Evolutionary conservation across 2,329 filamentous ascomycete species (phyloP).

Genomic region (Emmonsiellopsis sp.): DNA sequence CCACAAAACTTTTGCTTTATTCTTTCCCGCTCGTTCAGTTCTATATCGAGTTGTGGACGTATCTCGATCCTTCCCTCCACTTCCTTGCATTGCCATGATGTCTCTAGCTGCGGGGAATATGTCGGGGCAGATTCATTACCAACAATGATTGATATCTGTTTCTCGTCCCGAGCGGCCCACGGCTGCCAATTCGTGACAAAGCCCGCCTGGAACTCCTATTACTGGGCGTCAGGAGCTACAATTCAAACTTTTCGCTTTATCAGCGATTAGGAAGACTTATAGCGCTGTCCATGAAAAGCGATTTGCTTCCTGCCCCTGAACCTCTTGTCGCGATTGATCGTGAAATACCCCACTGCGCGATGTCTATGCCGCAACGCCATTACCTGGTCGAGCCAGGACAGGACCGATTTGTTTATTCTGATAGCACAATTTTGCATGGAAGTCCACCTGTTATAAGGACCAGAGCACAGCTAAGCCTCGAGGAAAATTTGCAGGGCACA

Average conservation of each 20-base stretch:
- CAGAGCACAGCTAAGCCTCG: constrained; percentile 28
- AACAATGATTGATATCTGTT: too few relatives aligned
- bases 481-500: constrained; percentile 24
- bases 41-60: neutral
- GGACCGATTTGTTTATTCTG: constrained; percentile 12
- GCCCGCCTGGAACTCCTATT: too few relatives aligned
- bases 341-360: neutral
- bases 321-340: neutral
- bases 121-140: too few relatives aligned
- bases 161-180: too few relatives aligned
- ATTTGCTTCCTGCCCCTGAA: neutral
- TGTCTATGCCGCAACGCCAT: neutral
- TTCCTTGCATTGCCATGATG: too few relatives aligned
- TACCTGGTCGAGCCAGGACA: constrained; percentile 8
- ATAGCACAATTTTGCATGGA: constrained; percentile 11
- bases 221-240: too few relatives aligned
- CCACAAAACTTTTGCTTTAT: neutral
- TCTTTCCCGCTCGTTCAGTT: neutral
- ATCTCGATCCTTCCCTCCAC: neutral
- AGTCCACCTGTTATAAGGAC: constrained; percentile 18
- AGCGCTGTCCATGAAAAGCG: too few relatives aligned
- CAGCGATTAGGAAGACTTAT: too few relatives aligned
- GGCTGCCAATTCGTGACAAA: too few relatives aligned
- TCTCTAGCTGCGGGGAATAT: too few relatives aligned
- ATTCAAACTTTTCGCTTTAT: too few relatives aligned